Conservation (phyloP, 441 rosid genomes). For the Croton laevigatus region DNA sequence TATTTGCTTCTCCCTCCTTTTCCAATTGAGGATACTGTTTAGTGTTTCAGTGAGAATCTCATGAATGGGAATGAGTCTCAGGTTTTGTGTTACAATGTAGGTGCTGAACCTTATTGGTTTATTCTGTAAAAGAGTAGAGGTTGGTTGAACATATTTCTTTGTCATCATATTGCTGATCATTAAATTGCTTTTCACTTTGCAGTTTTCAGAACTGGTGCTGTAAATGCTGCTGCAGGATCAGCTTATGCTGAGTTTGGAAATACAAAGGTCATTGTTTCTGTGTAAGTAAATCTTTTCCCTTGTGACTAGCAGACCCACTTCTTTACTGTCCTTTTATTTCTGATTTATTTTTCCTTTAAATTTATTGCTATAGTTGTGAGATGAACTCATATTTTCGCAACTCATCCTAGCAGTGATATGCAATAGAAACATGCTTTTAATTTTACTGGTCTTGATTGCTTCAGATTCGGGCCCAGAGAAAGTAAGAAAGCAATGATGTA, state of each 20-base stretch:
- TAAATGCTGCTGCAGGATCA: conserved; percentile 87
- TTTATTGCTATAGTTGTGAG: not conserved
- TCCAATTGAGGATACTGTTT: not conserved
- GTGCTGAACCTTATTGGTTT: not conserved
- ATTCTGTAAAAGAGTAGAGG: not conserved
- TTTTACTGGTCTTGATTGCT: conserved; percentile 10
- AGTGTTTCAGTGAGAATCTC: not conserved
- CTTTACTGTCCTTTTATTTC: not conserved
- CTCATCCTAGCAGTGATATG: not conserved
- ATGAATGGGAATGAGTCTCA: conserved; percentile 1
- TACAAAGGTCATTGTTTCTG: conserved; percentile 91
- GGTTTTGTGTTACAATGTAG: not conserved
- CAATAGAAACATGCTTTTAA: not conserved
- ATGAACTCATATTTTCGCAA: not conserved
- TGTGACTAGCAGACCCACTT: conserved; percentile 1
- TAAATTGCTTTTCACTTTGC: conserved; percentile 22
- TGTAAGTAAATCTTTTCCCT: conserved; percentile 53
- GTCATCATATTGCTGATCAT: not conserved
- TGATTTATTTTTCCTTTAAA: not conserved
- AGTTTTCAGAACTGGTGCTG: conserved; percentile 85
- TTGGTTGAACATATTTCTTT: not conserved
- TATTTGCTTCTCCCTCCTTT: not conserved
- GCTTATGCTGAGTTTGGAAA: conserved; percentile 96
- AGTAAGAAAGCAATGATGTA: conserved; percentile 94
- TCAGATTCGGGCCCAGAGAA: conserved; percentile 95